A percentile compares a stretch with the other conserved stretches of the same genome.
Evolutionary conservation across 768 basidiomycete genomes (phyloP).

Genomic region (Daedaleopsis sinensis): DNA sequence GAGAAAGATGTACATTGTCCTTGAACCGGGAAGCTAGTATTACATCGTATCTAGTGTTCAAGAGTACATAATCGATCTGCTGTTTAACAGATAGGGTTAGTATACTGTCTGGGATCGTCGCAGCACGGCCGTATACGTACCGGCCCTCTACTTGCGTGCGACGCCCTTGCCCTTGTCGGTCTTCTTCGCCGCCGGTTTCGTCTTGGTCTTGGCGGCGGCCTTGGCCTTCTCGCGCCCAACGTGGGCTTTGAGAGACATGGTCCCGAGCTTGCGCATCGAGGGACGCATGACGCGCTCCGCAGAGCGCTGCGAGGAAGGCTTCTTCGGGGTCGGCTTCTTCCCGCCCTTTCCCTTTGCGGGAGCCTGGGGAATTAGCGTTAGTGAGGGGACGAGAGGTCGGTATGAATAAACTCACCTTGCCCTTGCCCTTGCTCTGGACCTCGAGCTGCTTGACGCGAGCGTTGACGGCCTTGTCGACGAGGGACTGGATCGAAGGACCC

Average conservation of each 20-base stretch:
- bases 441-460: background rate
- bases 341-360: too few species aligned
- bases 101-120: background rate
- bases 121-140: background rate
- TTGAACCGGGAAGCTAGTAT: background rate
- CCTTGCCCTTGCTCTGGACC: background rate
- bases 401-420: background rate
- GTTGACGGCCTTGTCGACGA: constrained; percentile 5
- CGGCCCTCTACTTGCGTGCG: too few species aligned
- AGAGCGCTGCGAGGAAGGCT: background rate
- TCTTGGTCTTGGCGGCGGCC: background rate
- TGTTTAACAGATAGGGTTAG: background rate
- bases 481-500: constrained; percentile 1
- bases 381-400: background rate
- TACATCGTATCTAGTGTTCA: background rate
- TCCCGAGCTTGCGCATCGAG: background rate
- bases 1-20: background rate
- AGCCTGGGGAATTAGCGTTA: too few species aligned
- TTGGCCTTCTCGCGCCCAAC: background rate
- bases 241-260: background rate
- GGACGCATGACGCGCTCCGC: too few species aligned
- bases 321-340: too few species aligned
- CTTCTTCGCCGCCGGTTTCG: background rate
- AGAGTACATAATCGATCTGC: background rate
- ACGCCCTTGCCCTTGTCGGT: background rate